A percentile compares a stretch with the other conserved stretches of the same genome.
Evolutionary conservation across 352 stramenopile species (phyloP).

Genomic region (Globisporangium middletonii): DNA sequence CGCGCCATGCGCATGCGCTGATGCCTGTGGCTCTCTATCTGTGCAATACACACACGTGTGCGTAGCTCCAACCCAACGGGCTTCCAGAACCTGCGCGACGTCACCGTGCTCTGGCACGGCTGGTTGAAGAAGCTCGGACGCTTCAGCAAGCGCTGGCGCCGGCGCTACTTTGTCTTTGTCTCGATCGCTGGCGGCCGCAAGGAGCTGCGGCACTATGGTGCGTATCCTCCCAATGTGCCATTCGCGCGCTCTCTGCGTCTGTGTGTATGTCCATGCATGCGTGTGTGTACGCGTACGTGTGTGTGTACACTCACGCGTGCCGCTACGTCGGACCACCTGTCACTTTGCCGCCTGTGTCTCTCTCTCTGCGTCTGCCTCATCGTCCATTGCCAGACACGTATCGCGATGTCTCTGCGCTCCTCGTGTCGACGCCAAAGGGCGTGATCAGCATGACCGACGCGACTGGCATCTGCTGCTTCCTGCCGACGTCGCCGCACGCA

Average conservation of each 20-base stretch:
- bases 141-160: conserved; percentile 78
- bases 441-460: conserved; percentile 66
- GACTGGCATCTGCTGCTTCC: conserved; percentile 75
- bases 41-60: background rate
- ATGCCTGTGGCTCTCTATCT: background rate
- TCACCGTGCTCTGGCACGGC: conserved; percentile 77
- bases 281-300: background rate
- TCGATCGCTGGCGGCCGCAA: conserved; percentile 59
- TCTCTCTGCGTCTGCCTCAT: background rate
- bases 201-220: conserved; percentile 73
- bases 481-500: conserved; percentile 26
- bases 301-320: background rate
- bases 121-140: conserved; percentile 82
- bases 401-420: conserved; percentile 50
- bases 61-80: conserved; percentile 42
- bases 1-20: conserved; percentile 1
- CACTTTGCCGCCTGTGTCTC: background rate
- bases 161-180: conserved; percentile 75
- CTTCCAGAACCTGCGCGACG: conserved; percentile 41
- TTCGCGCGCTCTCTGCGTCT: no score
- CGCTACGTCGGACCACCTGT: background rate
- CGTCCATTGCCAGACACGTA: conserved; percentile 25
- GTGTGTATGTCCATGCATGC: no score
- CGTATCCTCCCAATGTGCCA: background rate
- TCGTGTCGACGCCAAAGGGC: conserved; percentile 66